Base-by-base conservation (phyloP, 1,284 basidiomycete species). In the Gastroboletus turbinatus region DNA sequence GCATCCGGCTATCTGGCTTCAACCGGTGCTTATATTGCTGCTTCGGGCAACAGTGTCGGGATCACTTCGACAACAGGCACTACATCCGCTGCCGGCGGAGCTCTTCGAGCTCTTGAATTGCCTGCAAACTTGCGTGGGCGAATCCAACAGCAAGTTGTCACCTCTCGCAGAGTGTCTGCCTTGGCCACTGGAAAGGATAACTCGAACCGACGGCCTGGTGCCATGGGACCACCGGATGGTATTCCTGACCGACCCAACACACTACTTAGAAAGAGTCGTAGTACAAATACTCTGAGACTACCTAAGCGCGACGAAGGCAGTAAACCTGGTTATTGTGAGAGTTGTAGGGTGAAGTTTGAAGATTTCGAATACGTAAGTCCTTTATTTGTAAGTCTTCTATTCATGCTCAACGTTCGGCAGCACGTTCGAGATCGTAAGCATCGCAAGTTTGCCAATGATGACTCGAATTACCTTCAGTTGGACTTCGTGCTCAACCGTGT, bases 261-360 rank as follows among this genome's bases (percentile, higher is more conserved):
- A 23, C 52, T 82, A 50, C 74, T 93, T 50, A 79, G 82, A 65
- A 92, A 89, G 72, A 88, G 86, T 65, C 83, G 84, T 64, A 92
- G 90, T 62, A 92, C 87, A 46, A 89, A 88, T 66, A 90, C 87
- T 0, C 73, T 92, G 46, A 79, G 83, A 60, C 74, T 91, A 51
- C 83, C 88, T 8, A 87, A 83, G 66, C 83, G 91, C 38, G 88
- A 92, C 59, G 92, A 94, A 75, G 89, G 83, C 51, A 89, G 82
- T 67, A 98, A 94, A 72, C 93, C 96, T 8, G 97, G 97, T 11
- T 99, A 98, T 74, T 99, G 97, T 74, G 97, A 99, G 71, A 97
- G 96, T 72, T 99, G 97, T 73, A 83, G 96, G 23, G 69, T 83
- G 53, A 93, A 94, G 71, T 99, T 96, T 69, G 87, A 90, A 0